Evolutionary conservation across 768 basidiomycete species (phyloP), one percentile per base, ranked within the genome.

Genomic region (Lactifluus hygrophoroides): DNA sequence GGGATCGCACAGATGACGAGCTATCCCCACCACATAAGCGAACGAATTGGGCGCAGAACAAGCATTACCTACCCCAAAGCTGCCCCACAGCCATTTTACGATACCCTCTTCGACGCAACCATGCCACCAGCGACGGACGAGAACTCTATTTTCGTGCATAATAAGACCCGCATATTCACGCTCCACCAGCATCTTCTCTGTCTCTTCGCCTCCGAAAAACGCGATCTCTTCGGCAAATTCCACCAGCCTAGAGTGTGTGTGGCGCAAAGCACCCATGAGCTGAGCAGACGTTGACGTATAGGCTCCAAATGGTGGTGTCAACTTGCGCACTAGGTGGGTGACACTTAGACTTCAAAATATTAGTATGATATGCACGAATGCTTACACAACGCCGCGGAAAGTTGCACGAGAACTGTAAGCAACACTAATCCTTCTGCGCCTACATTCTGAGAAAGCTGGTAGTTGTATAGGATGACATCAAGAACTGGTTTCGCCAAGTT

Each of bases 31-130:
- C 19, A 34, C 21, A 60, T 60, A 28, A 60, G 54, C n/a, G 40
- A 38, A 30, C 28, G 9, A 42, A 3, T 23, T 9, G 34, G 47
- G 21, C 27, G 19, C 27, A 42, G 43, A 23, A 52, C 10, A 45
- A 11, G 38, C 32, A 13, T 16, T 11, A 78, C 85, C 57, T 67
- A 94, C 85, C 38, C 95, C 95, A 69, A 94, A 87, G 69, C 86
- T 88, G 64, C 95, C 94, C 95, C 95, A 99, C 8, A 94, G 67
- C 87, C 86, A 97, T 73, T 99, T 98, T 66, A 97, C 86, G 44
- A 99, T 85, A 2, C 90, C 93, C 71, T 98, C 95, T 70, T 99
- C 95, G 17, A 86, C 81, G 68, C 93, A 88, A 2, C 87, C 84
- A 70, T 95, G 91, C 87, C 86, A 90, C 80, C 94, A 90, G 34